Evolutionary conservation across 495 filamentous ascomycete genomes (phyloP).

Genomic region (Lophiostoma macrostomum): DNA sequence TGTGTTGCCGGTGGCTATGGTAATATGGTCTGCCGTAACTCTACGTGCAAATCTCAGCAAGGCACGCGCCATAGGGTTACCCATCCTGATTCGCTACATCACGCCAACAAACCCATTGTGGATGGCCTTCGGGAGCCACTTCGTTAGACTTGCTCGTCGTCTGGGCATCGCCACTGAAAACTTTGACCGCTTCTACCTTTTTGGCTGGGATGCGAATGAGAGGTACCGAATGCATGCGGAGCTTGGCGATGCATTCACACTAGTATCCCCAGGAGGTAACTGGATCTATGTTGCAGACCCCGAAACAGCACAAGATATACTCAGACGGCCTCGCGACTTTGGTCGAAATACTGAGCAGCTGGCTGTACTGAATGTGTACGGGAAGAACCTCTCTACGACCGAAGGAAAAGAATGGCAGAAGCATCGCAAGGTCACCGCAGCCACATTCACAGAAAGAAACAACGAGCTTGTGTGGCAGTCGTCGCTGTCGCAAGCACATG

Average conservation of each 20-base stretch:
- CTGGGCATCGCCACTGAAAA: slow-evolving; percentile 1
- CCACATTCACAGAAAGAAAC: slow-evolving; percentile 50
- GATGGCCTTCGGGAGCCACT: background rate
- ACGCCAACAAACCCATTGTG: slow-evolving; percentile 13
- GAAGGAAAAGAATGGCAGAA: slow-evolving; percentile 48
- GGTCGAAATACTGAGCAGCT: slow-evolving; percentile 41
- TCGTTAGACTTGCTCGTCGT: background rate
- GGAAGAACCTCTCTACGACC: slow-evolving; percentile 46
- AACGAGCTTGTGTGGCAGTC: slow-evolving; percentile 49
- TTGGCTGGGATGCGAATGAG: slow-evolving; percentile 42
- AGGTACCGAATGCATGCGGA: slow-evolving; percentile 32
- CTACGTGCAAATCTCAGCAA: background rate
- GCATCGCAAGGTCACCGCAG: slow-evolving; percentile 45
- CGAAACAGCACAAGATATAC: slow-evolving; percentile 40
- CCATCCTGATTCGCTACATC: slow-evolving; percentile 7
- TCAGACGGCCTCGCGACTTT: slow-evolving; percentile 45
- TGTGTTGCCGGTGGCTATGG: background rate
- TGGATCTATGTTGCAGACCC: slow-evolving; percentile 46
- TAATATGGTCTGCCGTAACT: slow-evolving; percentile 1
- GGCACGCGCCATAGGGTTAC: slow-evolving; percentile 6
- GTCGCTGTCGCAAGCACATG: slow-evolving; percentile 32
- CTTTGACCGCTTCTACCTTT: slow-evolving; percentile 31
- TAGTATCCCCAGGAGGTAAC: slow-evolving; percentile 46
- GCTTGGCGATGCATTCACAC: slow-evolving; percentile 44
- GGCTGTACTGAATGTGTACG: slow-evolving; percentile 47